Base-by-base conservation (phyloP, 495 filamentous ascomycete genomes). In the Hyphodiscus hymeniophilus region DNA sequence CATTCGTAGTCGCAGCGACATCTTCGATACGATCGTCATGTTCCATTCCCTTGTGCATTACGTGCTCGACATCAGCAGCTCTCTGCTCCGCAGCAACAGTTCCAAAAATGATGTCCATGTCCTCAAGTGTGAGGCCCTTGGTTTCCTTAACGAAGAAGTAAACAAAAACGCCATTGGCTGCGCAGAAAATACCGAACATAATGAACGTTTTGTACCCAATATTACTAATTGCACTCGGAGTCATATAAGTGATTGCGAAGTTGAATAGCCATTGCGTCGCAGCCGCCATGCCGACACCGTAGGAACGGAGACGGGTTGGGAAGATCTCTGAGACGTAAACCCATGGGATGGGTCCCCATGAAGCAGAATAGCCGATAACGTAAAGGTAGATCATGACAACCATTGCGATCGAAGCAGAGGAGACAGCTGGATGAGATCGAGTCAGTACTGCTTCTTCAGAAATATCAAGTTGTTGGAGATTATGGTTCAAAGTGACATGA, bases 251-350 rank as follows among this genome's bases (percentile, higher is more conserved):
- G 63, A 76, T 69, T 35, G 67, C 66, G 44, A 77, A 79, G 48
- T 76, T 75, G 61, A 77, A 75, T 11, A 77, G 54, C 73, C 74
- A 79, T 51, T 76, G 72, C 0, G 73, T 73, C 0, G 74, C 67
- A 0, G 70, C 68, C 0, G 65, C 68, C 17, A 72, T 58, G 6
- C 64, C 67, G 15, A 75, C 64, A 12, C 69, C 71, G 17, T 66
- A 60, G 43, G 73, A 66, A 4, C 70, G 67, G n/a, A 70, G 68
- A n/a, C 72, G 66, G 13, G 61, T 70, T 1, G 73, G 70, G 56
- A 76, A 74, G 42, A 76, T 75, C 51, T 78, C 73, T 24, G 66
- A 66, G 22, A 72, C 62, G 45, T 75, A 75, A 60, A 64, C 63
- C 68, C 62, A 74, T 55, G 42, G 71, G 12, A 78, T 63, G 0